phyloP scores from a whole-genome alignment of 2,329 filamentous ascomycete species.

The Fusarium chlamydosporum region DNA sequence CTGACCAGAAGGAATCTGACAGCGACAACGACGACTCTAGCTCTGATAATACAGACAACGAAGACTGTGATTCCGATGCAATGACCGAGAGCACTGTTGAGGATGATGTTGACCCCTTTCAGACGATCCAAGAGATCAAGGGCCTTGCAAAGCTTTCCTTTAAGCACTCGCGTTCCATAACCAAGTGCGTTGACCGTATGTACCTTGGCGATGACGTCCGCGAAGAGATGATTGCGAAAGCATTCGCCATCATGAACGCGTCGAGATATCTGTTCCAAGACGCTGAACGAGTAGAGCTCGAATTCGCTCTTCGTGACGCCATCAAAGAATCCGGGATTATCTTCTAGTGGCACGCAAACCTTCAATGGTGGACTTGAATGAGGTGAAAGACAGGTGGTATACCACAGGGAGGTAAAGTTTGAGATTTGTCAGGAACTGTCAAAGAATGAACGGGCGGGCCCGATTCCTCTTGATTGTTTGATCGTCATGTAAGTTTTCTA shows the following conservation, averaged over 20 bases:
- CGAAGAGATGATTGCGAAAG: background rate
- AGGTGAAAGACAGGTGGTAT: background rate
- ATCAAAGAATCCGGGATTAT: too few species aligned
- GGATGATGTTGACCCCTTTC: background rate
- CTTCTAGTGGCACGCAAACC: too few species aligned
- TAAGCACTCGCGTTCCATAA: too few species aligned
- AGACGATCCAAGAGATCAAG: background rate
- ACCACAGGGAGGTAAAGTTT: background rate
- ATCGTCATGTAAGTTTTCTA: constrained; percentile 5
- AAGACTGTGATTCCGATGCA: too few species aligned
- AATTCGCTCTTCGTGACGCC: too few species aligned
- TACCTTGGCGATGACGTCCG: background rate
- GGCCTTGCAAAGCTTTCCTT: too few species aligned
- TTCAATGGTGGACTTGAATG: background rate
- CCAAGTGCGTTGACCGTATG: background rate
- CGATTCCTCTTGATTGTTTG: background rate
- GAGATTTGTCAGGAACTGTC: background rate
- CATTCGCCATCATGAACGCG: background rate
- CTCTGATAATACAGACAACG: too few species aligned
- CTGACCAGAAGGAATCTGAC: too few species aligned
- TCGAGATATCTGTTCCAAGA: too few species aligned
- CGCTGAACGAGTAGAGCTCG: too few species aligned
- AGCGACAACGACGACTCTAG: too few species aligned
- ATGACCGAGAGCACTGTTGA: background rate
- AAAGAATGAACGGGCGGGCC: background rate